Base-by-base conservation (phyloP, 345 rosid species). In the Crucihimalaya himalaica region DNA sequence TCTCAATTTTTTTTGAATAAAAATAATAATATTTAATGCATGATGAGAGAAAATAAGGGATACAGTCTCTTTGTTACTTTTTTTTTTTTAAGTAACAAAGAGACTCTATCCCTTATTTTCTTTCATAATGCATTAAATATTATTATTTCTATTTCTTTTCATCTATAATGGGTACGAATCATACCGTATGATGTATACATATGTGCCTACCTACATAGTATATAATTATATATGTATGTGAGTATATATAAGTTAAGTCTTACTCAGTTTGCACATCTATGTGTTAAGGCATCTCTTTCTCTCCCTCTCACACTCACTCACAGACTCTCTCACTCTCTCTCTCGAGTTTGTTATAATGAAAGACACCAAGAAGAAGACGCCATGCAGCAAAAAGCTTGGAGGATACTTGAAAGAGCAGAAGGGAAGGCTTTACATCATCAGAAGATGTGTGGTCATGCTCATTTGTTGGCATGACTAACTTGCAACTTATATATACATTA, bases 381-480 rank as follows among this genome's bases (percentile, higher is more conserved):
- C 81, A 21, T 80, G 86, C 28, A 78, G 82, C 79, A 81, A 78
- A 72, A 83, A 81, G 81, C 90, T 87, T 29, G 89, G 97, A 66
- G 90, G 94, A 35, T 88, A 88, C 60, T 66, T 88, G 15, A 88
- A 73, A 73, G 78, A 90, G 62, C 97, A 90, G 53, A 87, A 82
- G 68, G 94, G 89, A 68, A 86, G 92, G 71, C 82, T 90, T 47
- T 90, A 90, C 79, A 88, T 90, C 48, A 86, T 90, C 29, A 82
- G 85, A 66, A 82, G 89, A 83, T 90, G 94, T 76, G 86, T 90
- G 19, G 90, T 87, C 70, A 88, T 90, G 86, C 94, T 90, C 58
- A 80, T 90, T 53, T 90, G 97, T 47, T 88, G 94, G 94, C 90
- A 84, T 70, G 97, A 88, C 79, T 91, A 66, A 56, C 23, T 57